These are phyloP conservation scores for Falciphora oryzae DNA, from an alignment of 2,329 filamentous ascomycete genomes.

Conservation along the genomic window DNA sequence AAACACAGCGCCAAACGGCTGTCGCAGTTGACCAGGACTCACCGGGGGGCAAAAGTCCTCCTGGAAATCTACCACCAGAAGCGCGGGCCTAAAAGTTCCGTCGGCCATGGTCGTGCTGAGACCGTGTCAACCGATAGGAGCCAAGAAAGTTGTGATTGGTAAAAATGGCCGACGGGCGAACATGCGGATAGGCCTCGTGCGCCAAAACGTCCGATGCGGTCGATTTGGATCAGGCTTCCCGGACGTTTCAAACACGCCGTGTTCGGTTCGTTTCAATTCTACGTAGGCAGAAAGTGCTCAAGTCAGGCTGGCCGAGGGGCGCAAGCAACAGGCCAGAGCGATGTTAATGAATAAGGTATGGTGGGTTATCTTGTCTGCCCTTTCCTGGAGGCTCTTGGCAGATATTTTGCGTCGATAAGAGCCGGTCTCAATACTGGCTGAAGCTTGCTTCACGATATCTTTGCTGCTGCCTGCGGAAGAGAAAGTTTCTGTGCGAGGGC, in stretches of 20 bases:
- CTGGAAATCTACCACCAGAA: conserved; percentile 80
- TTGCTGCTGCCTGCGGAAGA: too few species aligned
- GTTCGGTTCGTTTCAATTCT: background rate
- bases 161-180: background rate
- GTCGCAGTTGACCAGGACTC: conserved; percentile 27
- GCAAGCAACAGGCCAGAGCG: too few species aligned
- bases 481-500: too few species aligned
- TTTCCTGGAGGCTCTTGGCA: too few species aligned
- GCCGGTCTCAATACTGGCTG: too few species aligned
- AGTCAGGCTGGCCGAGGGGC: background rate
- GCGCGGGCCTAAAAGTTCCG: conserved; percentile 39
- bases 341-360: too few species aligned
- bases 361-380: too few species aligned
- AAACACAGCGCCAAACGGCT: background rate
- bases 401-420: too few species aligned
- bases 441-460: too few species aligned
- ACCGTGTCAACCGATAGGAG: background rate
- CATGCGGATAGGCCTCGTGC: background rate
- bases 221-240: background rate
- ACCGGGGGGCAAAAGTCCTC: conserved; percentile 93
- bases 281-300: background rate
- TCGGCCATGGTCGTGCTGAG: conserved; percentile 5
- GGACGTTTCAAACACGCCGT: background rate
- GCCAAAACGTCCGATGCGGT: background rate
- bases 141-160: background rate